phyloP scores from a whole-genome alignment of 768 basidiomycete genomes.

The Termitomyces sp. region DNA sequence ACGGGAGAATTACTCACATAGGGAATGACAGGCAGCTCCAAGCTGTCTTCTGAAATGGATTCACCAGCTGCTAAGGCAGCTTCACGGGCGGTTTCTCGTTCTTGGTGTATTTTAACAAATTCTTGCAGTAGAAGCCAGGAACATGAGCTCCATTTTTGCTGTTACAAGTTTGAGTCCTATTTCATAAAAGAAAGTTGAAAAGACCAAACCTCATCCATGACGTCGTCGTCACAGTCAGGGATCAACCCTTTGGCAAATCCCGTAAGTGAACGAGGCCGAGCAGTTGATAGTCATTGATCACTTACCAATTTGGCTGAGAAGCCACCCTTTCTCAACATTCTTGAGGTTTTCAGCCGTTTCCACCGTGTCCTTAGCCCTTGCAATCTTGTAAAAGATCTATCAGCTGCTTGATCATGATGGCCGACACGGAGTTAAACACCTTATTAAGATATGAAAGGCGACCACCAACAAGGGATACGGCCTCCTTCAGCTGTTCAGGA shows the following conservation, averaged over 20 bases:
- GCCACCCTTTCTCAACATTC: conserved; percentile 74
- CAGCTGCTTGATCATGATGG: background rate
- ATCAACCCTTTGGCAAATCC: conserved; percentile 46
- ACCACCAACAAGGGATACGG: conserved; percentile 68
- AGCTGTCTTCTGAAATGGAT: conserved; percentile 29
- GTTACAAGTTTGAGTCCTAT: background rate
- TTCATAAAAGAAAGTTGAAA: background rate
- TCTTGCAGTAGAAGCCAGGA: conserved; percentile 76
- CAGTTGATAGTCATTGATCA: background rate
- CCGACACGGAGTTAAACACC: conserved; percentile 20
- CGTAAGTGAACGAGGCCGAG: background rate
- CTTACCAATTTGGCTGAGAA: conserved; percentile 70
- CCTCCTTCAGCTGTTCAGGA: conserved; percentile 37
- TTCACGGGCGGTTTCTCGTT: conserved; percentile 41
- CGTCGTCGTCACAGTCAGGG: conserved; percentile 78
- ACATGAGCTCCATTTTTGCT: conserved; percentile 83
- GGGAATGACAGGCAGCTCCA: conserved; percentile 60
- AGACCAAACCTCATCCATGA: conserved; percentile 78
- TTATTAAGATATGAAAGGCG: conserved; percentile 75
- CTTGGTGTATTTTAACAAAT: conserved; percentile 59
- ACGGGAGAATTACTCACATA: conserved; percentile 38
- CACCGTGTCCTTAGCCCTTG: conserved; percentile 59
- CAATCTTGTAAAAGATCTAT: conserved; percentile 31
- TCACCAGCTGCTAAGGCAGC: conserved; percentile 35
- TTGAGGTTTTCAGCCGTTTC: conserved; percentile 61